Conservation (phyloP, 805 yeast species). For the Grigorovia humatica region DNA sequence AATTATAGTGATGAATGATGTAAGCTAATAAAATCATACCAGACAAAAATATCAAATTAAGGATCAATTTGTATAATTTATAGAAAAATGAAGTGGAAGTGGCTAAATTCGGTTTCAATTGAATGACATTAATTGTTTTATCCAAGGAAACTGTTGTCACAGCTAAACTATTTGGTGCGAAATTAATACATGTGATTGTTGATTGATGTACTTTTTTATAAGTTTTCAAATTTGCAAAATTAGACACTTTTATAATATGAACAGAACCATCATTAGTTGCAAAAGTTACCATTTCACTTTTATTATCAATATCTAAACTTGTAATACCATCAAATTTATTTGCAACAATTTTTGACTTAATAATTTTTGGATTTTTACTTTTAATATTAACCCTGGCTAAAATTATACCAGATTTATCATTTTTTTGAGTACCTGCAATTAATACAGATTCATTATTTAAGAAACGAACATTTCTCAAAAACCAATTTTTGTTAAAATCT, state of each 20-base stretch:
- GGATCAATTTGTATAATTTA: conserved; percentile 15
- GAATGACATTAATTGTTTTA: conserved; percentile 53
- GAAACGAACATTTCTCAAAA: conserved; percentile 30
- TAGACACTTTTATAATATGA: conserved; percentile 41
- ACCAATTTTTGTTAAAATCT: conserved; percentile 26
- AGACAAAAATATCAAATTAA: conserved; percentile 19
- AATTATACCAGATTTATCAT: background rate
- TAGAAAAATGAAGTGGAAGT: conserved; percentile 22
- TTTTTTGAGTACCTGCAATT: conserved; percentile 27
- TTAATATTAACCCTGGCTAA: background rate
- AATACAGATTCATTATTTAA: conserved; percentile 28
- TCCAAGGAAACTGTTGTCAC: conserved; percentile 73
- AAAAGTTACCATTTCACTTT: conserved; percentile 31
- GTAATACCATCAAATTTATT: conserved; percentile 19
- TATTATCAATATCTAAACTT: conserved; percentile 34
- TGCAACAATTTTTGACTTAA: conserved; percentile 22
- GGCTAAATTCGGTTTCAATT: conserved; percentile 43
- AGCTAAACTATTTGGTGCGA: conserved; percentile 56
- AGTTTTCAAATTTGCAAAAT: conserved; percentile 40
- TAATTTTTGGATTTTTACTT: background rate
- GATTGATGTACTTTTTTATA: conserved; percentile 60
- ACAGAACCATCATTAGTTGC: conserved; percentile 54
- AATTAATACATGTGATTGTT: conserved; percentile 64
- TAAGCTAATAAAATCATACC: conserved; percentile 19
- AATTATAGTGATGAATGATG: conserved; percentile 15